phyloP scores from a whole-genome alignment of 2,329 filamentous ascomycete species.

The Aquanectria penicillioides region DNA sequence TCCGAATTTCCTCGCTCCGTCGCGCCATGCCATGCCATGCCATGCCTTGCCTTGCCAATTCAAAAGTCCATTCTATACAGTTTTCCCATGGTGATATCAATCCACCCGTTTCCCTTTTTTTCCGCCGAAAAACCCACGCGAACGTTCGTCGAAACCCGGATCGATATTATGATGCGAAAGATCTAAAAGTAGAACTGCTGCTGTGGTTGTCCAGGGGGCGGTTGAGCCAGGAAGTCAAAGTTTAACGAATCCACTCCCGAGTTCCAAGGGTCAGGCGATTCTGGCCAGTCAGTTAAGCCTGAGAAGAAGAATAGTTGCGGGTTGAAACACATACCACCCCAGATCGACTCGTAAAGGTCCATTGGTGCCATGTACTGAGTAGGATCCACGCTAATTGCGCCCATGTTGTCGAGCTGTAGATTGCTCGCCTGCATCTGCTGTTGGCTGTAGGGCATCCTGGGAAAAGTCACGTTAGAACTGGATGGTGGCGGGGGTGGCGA shows the following conservation, averaged over 20 bases:
- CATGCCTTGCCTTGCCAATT: not conserved
- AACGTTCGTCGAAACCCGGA: not conserved
- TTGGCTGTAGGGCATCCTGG: slow-evolving; percentile 50
- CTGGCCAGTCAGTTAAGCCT: slow-evolving; percentile 47
- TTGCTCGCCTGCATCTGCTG: slow-evolving; percentile 48
- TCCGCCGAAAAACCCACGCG: too few relatives aligned
- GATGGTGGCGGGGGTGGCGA: not conserved
- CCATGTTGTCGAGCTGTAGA: slow-evolving; percentile 56
- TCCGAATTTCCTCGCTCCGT: slow-evolving; percentile 4
- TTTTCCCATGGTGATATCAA: not conserved
- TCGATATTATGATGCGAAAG: not conserved
- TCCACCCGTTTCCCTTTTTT: not conserved
- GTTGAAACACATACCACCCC: slow-evolving; percentile 64
- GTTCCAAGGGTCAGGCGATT: slow-evolving; percentile 69
- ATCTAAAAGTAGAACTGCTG: slow-evolving; percentile 67
- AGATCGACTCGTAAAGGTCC: slow-evolving; percentile 75
- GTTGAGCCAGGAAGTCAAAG: slow-evolving; percentile 69
- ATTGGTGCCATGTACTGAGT: slow-evolving; percentile 71
- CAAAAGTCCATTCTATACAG: slow-evolving; percentile 16
- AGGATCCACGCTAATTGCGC: slow-evolving; percentile 64
- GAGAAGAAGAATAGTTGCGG: slow-evolving; percentile 1
- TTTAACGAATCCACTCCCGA: slow-evolving; percentile 65
- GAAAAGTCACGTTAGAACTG: slow-evolving; percentile 24
- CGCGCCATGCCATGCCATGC: slow-evolving; percentile 14
- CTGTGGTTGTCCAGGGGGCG: slow-evolving; percentile 66